Base-by-base conservation (phyloP, 805 yeast genomes). In the Candida patagonica region DNA sequence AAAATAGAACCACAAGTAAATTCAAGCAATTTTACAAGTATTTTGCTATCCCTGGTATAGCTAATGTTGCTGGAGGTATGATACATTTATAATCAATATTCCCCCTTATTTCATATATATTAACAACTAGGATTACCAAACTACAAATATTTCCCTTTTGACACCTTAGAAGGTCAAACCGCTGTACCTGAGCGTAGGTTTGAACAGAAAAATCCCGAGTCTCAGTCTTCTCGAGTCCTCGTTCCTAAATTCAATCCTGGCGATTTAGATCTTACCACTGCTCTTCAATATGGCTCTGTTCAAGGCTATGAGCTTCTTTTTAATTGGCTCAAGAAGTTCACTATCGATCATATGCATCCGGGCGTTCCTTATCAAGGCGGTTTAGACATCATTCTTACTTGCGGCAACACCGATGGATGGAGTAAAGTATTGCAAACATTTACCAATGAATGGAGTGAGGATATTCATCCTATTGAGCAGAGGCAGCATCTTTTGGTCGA, bases 81-180 rank as follows among this genome's bases (percentile, higher is more conserved):
- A 20, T 9, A 16, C 30, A 17, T 30, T 12, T 12, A 16, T 19
- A 12, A n/a, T 12, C 17, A 9, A 13, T 29, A 6, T 20, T 37
- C 16, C 5, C 38, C 2, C 16, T 20, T 19, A 16, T 13, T 15
- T 26, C n/a, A 35, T 21, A 10, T n/a, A 10, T 22, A 6, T 4
- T 26, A 16, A 17, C 20, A 5, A 2, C 12, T 96, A 53, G 98
- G 98, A 7, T 72, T 89, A 52, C 98, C 98, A 9, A 66, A 85
- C 58, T 65, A 95, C 26, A 89, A 82, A 45, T 84, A 84, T 62
- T 89, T 89, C 72, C 96, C 97, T 30, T 85, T 87, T 73, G 85
- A 86, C 53, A 73, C 76, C 48, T 57, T 89, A 43, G 61, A 70
- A 21, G 80, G 81, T 6, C 73, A 74, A 40, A 69, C 85, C 6